phyloP scores from a whole-genome alignment of 208 protist species.

The Wallacemonas sp. region DNA sequence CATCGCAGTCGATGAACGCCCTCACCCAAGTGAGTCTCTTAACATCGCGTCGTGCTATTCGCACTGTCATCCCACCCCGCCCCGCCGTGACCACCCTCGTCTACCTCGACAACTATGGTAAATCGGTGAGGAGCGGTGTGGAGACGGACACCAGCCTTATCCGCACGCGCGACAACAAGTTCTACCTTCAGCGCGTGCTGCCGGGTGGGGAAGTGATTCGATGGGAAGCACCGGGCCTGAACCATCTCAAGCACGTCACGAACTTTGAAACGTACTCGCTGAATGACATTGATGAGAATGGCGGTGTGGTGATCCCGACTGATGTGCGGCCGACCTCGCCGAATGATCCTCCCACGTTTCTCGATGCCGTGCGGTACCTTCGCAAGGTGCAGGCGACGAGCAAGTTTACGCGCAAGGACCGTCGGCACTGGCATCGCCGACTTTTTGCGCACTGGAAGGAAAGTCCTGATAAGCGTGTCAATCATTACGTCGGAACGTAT shows the following conservation, averaged over 20 bases:
- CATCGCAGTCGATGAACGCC: background rate
- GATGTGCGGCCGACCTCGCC: slow-evolving; percentile 77
- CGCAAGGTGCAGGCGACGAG: slow-evolving; percentile 51
- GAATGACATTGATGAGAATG: slow-evolving; percentile 88
- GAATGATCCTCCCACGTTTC: slow-evolving; percentile 65
- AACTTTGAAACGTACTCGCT: slow-evolving; percentile 89
- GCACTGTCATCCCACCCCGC: slow-evolving; percentile 80
- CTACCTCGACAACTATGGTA: slow-evolving; percentile 69
- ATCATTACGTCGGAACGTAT: slow-evolving; percentile 66
- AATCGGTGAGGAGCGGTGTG: slow-evolving; percentile 48
- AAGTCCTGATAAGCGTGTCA: slow-evolving; percentile 77
- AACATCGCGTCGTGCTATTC: slow-evolving; percentile 32
- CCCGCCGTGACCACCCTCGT: slow-evolving; percentile 83
- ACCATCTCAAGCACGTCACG: slow-evolving; percentile 81
- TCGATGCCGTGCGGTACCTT: slow-evolving; percentile 81
- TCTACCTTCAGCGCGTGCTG: slow-evolving; percentile 89
- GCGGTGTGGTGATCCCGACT: slow-evolving; percentile 74
- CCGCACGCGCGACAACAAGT: slow-evolving; percentile 89
- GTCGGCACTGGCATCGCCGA: slow-evolving; percentile 73
- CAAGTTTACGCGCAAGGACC: slow-evolving; percentile 87
- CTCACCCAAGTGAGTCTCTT: background rate
- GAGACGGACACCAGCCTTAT: slow-evolving; percentile 82
- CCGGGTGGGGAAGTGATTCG: slow-evolving; percentile 77
- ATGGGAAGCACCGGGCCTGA: slow-evolving; percentile 76
- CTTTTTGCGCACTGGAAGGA: slow-evolving; percentile 86